These are phyloP conservation scores for Pulveroboletus sp. DNA, from an alignment of 768 basidiomycete genomes.

Conservation along the genomic window DNA sequence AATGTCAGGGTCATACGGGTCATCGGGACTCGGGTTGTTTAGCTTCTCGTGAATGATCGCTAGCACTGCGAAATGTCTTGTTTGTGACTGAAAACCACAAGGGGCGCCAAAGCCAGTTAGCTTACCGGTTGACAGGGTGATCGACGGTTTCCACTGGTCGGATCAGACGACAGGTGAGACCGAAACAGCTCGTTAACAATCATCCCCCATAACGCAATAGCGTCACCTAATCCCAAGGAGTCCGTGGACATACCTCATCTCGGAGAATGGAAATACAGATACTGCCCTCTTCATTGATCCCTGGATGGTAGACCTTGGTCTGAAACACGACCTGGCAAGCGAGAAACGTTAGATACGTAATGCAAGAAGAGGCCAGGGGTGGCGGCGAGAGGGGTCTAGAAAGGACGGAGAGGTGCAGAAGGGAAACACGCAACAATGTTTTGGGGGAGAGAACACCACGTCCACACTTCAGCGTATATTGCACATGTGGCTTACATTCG, in stretches of 20 bases:
- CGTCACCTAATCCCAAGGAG: neutral
- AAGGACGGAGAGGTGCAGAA: neutral
- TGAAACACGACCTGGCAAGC: constrained; percentile 65
- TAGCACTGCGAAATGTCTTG: constrained; percentile 47
- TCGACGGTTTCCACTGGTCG: constrained; percentile 77
- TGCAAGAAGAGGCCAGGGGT: neutral
- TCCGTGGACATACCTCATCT: constrained; percentile 58
- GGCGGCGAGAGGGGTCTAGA: neutral
- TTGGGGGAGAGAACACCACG: constrained; percentile 11
- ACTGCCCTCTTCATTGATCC: constrained; percentile 83
- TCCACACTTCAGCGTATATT: constrained; percentile 1
- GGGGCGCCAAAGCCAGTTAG: constrained; percentile 9
- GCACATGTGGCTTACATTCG: constrained; percentile 45
- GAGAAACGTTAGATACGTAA: constrained; percentile 18
- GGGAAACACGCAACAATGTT: constrained; percentile 13
- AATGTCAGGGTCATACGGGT: constrained; percentile 85
- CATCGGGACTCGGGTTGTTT: constrained; percentile 83
- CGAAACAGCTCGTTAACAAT: constrained; percentile 4
- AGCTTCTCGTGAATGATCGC: constrained; percentile 76
- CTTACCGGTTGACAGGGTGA: constrained; percentile 65
- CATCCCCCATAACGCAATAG: neutral
- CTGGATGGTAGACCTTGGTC: constrained; percentile 88
- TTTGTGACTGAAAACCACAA: constrained; percentile 5
- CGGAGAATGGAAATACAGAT: constrained; percentile 82
- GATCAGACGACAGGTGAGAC: constrained; percentile 1